Evolutionary conservation across 768 basidiomycete genomes (phyloP).

Genomic region (Phylloporus rhodoxanthus): DNA sequence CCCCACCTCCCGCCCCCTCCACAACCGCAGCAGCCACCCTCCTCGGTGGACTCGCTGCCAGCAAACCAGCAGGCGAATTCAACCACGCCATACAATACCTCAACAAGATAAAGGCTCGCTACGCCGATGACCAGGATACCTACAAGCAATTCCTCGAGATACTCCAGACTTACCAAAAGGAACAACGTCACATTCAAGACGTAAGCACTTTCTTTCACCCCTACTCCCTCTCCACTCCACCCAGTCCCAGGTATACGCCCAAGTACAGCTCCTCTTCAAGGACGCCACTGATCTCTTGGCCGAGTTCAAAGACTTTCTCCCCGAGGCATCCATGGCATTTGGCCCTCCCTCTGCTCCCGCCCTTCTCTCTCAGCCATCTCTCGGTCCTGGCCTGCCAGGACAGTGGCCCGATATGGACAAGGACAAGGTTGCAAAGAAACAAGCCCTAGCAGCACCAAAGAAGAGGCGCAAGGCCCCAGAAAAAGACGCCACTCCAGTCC

Average conservation of each 20-base stretch:
- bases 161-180: conserved; percentile 81
- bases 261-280: conserved; percentile 77
- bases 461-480: conserved; percentile 60
- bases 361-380: conserved; percentile 47
- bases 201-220: conserved; percentile 38
- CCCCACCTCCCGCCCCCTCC: conserved; percentile 41
- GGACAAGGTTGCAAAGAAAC: conserved; percentile 41
- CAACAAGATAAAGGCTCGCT: conserved; percentile 96
- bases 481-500: conserved; percentile 62
- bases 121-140: conserved; percentile 81
- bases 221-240: conserved; percentile 1
- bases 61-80: conserved; percentile 64
- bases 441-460: conserved; percentile 37
- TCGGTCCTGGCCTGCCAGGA: conserved; percentile 29
- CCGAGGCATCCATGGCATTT: conserved; percentile 49
- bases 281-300: conserved; percentile 72
- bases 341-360: conserved; percentile 37
- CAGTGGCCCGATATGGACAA: conserved; percentile 40
- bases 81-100: conserved; percentile 95
- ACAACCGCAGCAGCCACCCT: conserved; percentile 61
- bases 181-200: conserved; percentile 66
- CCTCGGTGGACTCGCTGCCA: conserved; percentile 52
- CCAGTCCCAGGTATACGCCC: conserved; percentile 71
- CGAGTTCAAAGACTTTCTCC: conserved; percentile 79
- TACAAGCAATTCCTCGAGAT: conserved; percentile 90